Percentiles rank a stretch among this genome's conserved stretches.
These are phyloP conservation scores for Ottelia alismoides DNA, from an alignment of 106 monocot species.

Conservation along the genomic window DNA sequence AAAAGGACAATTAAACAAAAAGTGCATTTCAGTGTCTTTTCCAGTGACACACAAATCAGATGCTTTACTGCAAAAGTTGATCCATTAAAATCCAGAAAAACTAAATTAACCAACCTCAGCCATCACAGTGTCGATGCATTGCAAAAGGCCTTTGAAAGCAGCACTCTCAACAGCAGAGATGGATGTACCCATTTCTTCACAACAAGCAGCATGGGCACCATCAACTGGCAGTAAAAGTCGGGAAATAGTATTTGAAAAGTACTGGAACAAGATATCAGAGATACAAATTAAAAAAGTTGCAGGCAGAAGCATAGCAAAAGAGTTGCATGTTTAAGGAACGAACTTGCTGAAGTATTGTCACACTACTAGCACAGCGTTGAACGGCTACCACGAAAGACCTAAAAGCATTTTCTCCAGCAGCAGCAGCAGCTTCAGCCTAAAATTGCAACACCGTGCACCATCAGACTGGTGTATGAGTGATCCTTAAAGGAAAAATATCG, in stretches of 20 bases:
- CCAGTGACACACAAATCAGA: too few species aligned
- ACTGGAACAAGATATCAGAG: slow-evolving; percentile 32
- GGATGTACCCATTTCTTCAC: slow-evolving; percentile 94
- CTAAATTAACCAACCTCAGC: slow-evolving; percentile 95
- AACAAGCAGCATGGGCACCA: slow-evolving; percentile 84
- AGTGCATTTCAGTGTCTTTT: too few species aligned
- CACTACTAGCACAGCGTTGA: slow-evolving; percentile 90
- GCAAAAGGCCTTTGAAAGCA: slow-evolving; percentile 85
- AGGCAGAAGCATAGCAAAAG: background rate
- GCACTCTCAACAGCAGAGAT: slow-evolving; percentile 76
- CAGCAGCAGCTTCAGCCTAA: slow-evolving; percentile 95
- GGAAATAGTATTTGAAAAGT: slow-evolving; percentile 93
- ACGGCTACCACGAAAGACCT: slow-evolving; percentile 91
- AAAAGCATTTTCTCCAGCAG: slow-evolving; percentile 95
- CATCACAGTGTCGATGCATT: slow-evolving; percentile 99
- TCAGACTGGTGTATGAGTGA: too few species aligned
- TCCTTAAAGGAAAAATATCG: too few species aligned
- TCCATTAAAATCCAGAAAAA: too few species aligned
- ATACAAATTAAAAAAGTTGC: background rate
- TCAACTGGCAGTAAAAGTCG: slow-evolving; percentile 85
- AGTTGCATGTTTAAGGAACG: background rate
- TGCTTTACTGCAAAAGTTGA: too few species aligned
- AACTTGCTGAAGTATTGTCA: slow-evolving; percentile 95
- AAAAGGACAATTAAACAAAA: too few species aligned
- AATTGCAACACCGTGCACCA: slow-evolving; percentile 12